Evolutionary conservation across 2,329 filamentous ascomycete species (phyloP), one percentile per base, ranked within the genome.

Genomic region (Colletotrichum plurivorum): DNA sequence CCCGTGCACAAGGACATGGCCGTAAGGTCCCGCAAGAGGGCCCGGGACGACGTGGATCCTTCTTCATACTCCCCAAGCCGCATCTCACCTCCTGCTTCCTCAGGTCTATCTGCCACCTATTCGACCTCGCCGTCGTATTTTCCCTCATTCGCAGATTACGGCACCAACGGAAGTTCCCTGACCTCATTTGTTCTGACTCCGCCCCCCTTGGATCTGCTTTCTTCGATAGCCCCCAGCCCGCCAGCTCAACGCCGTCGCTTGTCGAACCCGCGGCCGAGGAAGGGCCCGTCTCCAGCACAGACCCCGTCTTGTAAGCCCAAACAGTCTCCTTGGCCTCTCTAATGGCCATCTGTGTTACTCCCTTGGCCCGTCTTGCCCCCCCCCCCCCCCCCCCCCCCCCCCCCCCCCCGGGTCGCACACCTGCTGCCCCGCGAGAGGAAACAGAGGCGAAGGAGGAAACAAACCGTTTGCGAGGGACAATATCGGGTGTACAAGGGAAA

Each of bases 241-340:
- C 43, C 62, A 36, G 7, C 15, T 54, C 67, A 51, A 27, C 51
- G 67, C 8, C 62, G 62, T 56, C 67, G 62, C 22, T 13, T 61
- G 16, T 69, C 51, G 5, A 60, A 15, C 18, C 25, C 61, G n/a
- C 41, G 48, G 43, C 22, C 43, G 39, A 22, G 10, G 20, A n/a
- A 31, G 13, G 31, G 51, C 18, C 63, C 18, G 18, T 18, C 4
- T 10, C 18, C 57, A n/a, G 43, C 64, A 63, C 39, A n/a, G 45
- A n/a, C 45, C 20, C n/a, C 27, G 25, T 25, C 45, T 5, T 45
- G 64, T 67, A 57, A 53, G 64, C 31, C 31, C 27, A 61, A 25
- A 12, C 20, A 49, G n/a, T 52, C 31, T 52, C n/a, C 41, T 46
- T 48, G 41, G 25, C 20, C 31, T 36, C 31, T 45, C 25, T 25